Base-by-base conservation (phyloP, 2,329 filamentous ascomycete species). In the Elsinoe fawcettii region DNA sequence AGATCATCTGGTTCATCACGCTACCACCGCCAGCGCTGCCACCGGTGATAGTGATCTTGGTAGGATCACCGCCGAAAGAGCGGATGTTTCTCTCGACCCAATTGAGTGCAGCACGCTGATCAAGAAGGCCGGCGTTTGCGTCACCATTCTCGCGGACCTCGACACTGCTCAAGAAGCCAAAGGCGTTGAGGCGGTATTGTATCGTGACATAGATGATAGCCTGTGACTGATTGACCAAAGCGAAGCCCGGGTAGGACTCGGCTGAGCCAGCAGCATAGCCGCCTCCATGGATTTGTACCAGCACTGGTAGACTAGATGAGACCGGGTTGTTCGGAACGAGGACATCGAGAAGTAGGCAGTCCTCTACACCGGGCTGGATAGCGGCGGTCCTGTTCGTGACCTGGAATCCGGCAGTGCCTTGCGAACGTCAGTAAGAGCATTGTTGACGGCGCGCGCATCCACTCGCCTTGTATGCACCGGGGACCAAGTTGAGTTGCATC, bases 321-420 rank as follows among this genome's bases (percentile, higher is more conserved):
- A 41, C 47, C 23, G 73, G 71, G 41, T 70, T 65, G 4, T 62
- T 62, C 3, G 73, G 73, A 5, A 68, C 69, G 56, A 69, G 69
- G 3, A 74, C 69, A 55, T 75, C 73, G 37, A 74, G 59, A 36
- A 71, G 69, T 49, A 75, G 57, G 60, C 73, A 75, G 60, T 75
- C 71, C 58, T 75, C 72, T 25, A 68, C 63, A 4, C 68, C 66
- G 12, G 58, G 32, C 32, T 62, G 32, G 53, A 55, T 16, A 30
- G 60, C 47, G 47, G 44, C 30, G 30, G 59, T 46, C 55, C 39
- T 53, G 25, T 53, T 49, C 3, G 39, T 51, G 46, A 56, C 36
- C 22, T 18, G 30, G 47, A 62, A 61, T 23, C 54, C 59, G 2
- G 67, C 62, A 32, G 49, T 56, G 5, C 64, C 53, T 55, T 12